These are phyloP conservation scores for Graphilbum fragrans DNA, from an alignment of 2,329 filamentous ascomycete genomes.

Conservation along the genomic window DNA sequence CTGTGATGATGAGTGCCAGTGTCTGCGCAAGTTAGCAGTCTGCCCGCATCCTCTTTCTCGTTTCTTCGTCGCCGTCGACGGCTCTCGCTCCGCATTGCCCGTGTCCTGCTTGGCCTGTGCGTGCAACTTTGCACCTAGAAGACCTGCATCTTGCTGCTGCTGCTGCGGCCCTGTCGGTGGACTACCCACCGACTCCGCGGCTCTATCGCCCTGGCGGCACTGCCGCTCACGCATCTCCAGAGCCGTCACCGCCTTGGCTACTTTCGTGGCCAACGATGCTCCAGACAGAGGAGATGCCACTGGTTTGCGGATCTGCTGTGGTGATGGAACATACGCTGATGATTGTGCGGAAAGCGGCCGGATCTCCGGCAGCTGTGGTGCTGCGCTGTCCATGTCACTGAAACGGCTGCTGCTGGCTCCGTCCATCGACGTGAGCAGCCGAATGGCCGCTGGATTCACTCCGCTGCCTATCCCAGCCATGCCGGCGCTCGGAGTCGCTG, in stretches of 20 bases:
- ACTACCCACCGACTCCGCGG: no score
- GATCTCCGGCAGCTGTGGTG: slow-evolving; percentile 7
- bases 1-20: slow-evolving; percentile 1
- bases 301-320: slow-evolving; percentile 10
- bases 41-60: neutral
- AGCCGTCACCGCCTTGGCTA: slow-evolving; percentile 17
- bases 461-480: slow-evolving; percentile 17
- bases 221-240: slow-evolving; percentile 16
- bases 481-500: no score
- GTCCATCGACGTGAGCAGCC: slow-evolving; percentile 51
- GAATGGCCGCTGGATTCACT: slow-evolving; percentile 38
- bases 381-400: neutral
- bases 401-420: slow-evolving; percentile 12
- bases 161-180: no score
- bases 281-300: slow-evolving; percentile 12
- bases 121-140: no score
- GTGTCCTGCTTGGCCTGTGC: neutral
- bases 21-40: slow-evolving; percentile 5
- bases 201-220: neutral
- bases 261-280: slow-evolving; percentile 13
- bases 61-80: neutral
- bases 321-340: neutral
- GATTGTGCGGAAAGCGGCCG: slow-evolving; percentile 27
- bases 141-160: no score
- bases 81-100: no score